Evolutionary conservation across 2,329 filamentous ascomycete genomes (phyloP), one percentile per base, ranked within the genome.

Genomic region (Colletotrichum graminicola): DNA sequence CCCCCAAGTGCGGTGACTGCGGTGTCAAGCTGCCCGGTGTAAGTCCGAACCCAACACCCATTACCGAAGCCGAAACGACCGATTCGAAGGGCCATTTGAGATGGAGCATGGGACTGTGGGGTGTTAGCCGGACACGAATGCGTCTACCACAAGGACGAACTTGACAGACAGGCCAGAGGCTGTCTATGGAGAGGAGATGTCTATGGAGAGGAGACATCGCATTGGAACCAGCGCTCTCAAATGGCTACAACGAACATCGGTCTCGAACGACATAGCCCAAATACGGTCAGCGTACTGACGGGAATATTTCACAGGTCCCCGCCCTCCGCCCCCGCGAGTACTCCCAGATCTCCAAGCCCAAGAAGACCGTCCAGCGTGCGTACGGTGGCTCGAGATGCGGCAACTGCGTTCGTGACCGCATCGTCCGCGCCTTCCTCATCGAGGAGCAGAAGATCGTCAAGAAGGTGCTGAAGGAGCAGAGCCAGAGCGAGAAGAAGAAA

Each of bases 391-490:
- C 95, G 81, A 94, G 96, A 91, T 99, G 96, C 90, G 94, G 93
- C 83, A 96, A 94, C 90, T 99, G 96, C 86, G 96, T 99, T 79
- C 95, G 95, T 86, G 96, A 99, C 89, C 93, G 96, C 80, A 94
- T 99, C 79, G 94, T 98, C 79, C 94, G 96, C 80, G 96, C 96
- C 76, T 99, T 99, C 92, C 88, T 99, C 85, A 98, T 99, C 78
- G 97, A 99, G 90, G 96, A 99, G 92, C 96, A 99, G 91, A 99
- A 99, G 94, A 98, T 99, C 81, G 96, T 99, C 87, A 99, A 99
- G 94, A 99, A 99, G 94, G 96, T 99, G 81, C 91, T 98, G 84
- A 98, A 98, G 93, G 95, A 98, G 90, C 94, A 97, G 88, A 93
- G 94, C 89, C 93, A 85, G 81, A 83, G 86, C 81, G 84, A 87